Evolutionary conservation across 2,329 filamentous ascomycete genomes (phyloP).

Genomic region (Nannizziopsis barbatae): DNA sequence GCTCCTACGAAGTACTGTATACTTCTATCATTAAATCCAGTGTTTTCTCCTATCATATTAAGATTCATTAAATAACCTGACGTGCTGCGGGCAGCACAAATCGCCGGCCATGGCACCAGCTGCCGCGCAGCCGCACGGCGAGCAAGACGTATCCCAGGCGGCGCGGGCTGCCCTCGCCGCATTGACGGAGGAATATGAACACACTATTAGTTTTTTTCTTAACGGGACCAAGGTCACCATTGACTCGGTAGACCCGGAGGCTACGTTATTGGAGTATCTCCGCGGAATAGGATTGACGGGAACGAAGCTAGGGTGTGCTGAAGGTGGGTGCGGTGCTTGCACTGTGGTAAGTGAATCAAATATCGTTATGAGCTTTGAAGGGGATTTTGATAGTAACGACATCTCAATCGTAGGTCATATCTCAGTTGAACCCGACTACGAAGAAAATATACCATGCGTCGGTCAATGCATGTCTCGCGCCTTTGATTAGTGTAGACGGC

Average conservation of each 20-base stretch:
- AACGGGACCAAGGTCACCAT: slow-evolving; percentile 85
- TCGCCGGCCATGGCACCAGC: slow-evolving; percentile 46
- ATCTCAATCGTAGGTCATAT: slow-evolving; percentile 46
- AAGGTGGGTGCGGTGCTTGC: slow-evolving; percentile 92
- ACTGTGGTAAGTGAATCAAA: slow-evolving; percentile 54
- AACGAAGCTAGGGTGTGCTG: slow-evolving; percentile 91
- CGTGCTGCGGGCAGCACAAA: neutral
- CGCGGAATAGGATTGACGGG: slow-evolving; percentile 87
- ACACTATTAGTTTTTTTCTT: slow-evolving; percentile 82
- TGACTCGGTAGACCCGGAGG: slow-evolving; percentile 78
- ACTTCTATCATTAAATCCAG: too few species aligned
- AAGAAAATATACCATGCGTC: slow-evolving; percentile 91
- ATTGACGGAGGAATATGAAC: slow-evolving; percentile 68
- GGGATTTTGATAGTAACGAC: neutral
- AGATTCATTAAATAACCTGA: neutral
- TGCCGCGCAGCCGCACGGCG: slow-evolving; percentile 38
- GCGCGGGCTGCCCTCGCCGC: slow-evolving; percentile 39
- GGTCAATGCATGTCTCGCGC: slow-evolving; percentile 90
- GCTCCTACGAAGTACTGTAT: too few species aligned
- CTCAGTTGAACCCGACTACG: slow-evolving; percentile 85
- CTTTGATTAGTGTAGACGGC: slow-evolving; percentile 82
- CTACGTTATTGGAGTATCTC: slow-evolving; percentile 85
- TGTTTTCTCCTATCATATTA: neutral
- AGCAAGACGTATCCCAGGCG: slow-evolving; percentile 32
- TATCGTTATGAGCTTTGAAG: neutral